Evolutionary conservation across 768 basidiomycete species (phyloP).

Genomic region (Collybia sp.): DNA sequence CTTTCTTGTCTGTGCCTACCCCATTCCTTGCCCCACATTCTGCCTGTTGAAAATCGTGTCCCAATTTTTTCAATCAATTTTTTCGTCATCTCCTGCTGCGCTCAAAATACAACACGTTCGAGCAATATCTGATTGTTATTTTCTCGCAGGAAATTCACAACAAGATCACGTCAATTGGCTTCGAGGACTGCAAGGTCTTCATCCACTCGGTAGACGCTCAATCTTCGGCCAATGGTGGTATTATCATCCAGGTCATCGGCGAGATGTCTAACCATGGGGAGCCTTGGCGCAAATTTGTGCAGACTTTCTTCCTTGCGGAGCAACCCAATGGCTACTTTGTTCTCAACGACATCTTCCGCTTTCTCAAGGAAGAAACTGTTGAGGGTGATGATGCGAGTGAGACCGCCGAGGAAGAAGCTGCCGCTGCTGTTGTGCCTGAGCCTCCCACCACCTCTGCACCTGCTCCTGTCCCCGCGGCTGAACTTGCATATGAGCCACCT

Average conservation of each 20-base stretch:
- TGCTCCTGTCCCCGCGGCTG: conserved; percentile 27
- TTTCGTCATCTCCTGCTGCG: too few species aligned
- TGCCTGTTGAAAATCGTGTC: background rate
- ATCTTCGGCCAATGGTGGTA: conserved; percentile 89
- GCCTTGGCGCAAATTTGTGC: conserved; percentile 97
- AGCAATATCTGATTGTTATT: background rate
- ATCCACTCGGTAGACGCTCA: conserved; percentile 99
- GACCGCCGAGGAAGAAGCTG: conserved; percentile 32
- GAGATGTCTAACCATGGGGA: conserved; percentile 95
- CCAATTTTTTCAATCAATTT: too few species aligned
- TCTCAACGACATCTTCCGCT: conserved; percentile 99
- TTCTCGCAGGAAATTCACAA: conserved; percentile 85
- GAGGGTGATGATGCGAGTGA: conserved; percentile 69
- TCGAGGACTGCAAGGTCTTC: conserved; percentile 97
- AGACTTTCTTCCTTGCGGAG: conserved; percentile 99
- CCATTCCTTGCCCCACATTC: conserved; percentile 1
- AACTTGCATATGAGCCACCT: conserved; percentile 24
- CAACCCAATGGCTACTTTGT: conserved; percentile 99
- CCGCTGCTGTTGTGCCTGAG: conserved; percentile 18
- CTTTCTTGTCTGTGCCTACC: background rate
- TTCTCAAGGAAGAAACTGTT: conserved; percentile 92
- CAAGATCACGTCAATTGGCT: conserved; percentile 91
- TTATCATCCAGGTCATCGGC: conserved; percentile 98
- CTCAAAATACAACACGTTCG: too few species aligned
- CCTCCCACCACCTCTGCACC: conserved; percentile 21